Percentiles rank a stretch among this genome's conserved stretches.
phyloP scores from a whole-genome alignment of 2,329 filamentous ascomycete genomes.

The Alternaria infectoria region DNA sequence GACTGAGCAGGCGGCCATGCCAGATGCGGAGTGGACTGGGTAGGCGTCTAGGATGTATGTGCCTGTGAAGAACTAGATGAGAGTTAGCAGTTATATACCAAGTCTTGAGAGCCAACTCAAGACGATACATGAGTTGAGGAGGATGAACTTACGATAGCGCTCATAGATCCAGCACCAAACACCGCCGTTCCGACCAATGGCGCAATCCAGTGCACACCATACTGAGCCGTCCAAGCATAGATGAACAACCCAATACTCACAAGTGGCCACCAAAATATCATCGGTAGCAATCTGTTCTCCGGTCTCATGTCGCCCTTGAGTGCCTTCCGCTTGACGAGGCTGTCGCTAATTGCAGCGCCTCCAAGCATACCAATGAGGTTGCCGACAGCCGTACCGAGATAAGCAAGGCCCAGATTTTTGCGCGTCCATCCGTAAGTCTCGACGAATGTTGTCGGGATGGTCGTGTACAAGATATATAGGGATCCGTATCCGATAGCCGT shows the following conservation, averaged over 20 bases:
- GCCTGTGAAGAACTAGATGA: constrained; percentile 29
- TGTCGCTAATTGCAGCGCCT: constrained; percentile 34
- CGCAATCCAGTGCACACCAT: constrained; percentile 33
- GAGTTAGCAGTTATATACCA: not conserved
- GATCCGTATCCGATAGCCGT: constrained; percentile 52
- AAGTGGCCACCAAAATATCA: constrained; percentile 34
- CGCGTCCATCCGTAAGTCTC: constrained; percentile 24
- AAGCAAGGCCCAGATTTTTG: constrained; percentile 27
- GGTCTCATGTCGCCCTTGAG: constrained; percentile 13
- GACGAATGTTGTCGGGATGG: constrained; percentile 30
- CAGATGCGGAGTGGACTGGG: constrained; percentile 46
- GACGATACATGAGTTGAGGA: not conserved
- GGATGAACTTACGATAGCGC: not conserved
- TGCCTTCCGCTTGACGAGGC: constrained; percentile 30
- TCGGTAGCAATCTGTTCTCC: constrained; percentile 22
- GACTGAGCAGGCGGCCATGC: constrained; percentile 65
- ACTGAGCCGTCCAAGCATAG: constrained; percentile 38
- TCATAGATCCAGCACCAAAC: constrained; percentile 1
- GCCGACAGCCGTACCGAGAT: constrained; percentile 37
- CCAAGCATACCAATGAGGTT: constrained; percentile 41
- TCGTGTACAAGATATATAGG: constrained; percentile 38
- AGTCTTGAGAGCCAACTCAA: not conserved
- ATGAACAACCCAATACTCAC: constrained; percentile 32
- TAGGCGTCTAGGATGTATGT: constrained; percentile 70
- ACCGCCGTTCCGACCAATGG: constrained; percentile 30